phyloP scores from a whole-genome alignment of 768 basidiomycete genomes.

The Fomitopsis serialis region DNA sequence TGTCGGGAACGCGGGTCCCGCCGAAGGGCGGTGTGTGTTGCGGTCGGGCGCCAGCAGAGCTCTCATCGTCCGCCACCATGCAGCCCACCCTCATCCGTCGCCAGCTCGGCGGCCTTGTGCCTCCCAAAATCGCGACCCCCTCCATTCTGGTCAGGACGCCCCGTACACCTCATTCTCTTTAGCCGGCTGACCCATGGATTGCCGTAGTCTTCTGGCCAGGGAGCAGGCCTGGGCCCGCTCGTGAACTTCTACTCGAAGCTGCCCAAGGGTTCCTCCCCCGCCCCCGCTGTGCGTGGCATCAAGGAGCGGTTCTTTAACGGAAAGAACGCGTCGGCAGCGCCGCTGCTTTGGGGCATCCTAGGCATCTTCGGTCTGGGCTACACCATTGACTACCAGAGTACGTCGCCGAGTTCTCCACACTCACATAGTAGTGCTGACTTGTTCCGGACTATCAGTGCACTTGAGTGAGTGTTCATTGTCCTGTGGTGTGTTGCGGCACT shows the following conservation, averaged over 20 bases:
- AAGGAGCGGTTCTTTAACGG: slow-evolving; percentile 83
- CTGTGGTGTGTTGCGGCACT: slow-evolving; percentile 4
- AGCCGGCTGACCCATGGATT: neutral
- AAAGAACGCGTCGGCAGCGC: slow-evolving; percentile 75
- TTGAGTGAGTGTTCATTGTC: slow-evolving; percentile 52
- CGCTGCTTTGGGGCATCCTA: slow-evolving; percentile 57
- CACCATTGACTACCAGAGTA: slow-evolving; percentile 87
- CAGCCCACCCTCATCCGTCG: slow-evolving; percentile 80
- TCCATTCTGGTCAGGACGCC: slow-evolving; percentile 64
- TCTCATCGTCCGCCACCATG: slow-evolving; percentile 41
- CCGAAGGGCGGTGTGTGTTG: no score
- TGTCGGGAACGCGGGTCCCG: no score
- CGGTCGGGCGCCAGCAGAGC: neutral
- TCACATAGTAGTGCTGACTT: neutral
- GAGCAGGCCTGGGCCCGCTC: slow-evolving; percentile 75
- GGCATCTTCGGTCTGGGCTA: slow-evolving; percentile 76
- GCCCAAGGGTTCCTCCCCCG: slow-evolving; percentile 78
- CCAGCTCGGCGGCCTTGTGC: slow-evolving; percentile 79
- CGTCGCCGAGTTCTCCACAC: slow-evolving; percentile 29
- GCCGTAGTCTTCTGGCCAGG: slow-evolving; percentile 70
- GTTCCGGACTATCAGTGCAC: slow-evolving; percentile 51
- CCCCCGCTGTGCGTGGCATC: slow-evolving; percentile 55
- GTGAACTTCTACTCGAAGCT: slow-evolving; percentile 97
- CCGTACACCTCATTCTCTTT: slow-evolving; percentile 11
- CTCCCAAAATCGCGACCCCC: slow-evolving; percentile 94